These are phyloP conservation scores for Colletotrichum horii DNA, from an alignment of 2,329 filamentous ascomycete genomes.

Conservation along the genomic window DNA sequence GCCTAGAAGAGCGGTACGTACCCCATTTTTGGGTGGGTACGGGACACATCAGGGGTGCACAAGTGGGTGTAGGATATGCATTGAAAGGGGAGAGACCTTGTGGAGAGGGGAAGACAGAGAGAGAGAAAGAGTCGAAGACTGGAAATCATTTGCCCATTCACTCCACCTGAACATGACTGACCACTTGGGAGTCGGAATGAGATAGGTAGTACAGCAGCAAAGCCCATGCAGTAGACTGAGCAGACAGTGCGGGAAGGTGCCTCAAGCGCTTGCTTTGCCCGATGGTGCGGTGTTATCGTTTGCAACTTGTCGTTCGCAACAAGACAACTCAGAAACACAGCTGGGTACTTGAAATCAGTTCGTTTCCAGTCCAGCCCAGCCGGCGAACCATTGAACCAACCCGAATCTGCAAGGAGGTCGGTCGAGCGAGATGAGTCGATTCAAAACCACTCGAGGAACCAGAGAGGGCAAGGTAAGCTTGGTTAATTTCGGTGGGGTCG, in stretches of 20 bases:
- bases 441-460: background rate
- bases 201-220: background rate
- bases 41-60: constrained; percentile 4
- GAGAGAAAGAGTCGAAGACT: background rate
- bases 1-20: background rate
- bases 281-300: background rate
- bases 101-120: background rate
- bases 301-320: background rate
- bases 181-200: background rate
- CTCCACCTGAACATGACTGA: background rate
- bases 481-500: constrained; percentile 1
- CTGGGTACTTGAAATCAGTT: background rate
- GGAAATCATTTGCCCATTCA: background rate
- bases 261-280: background rate
- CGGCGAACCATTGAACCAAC: background rate
- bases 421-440: constrained; percentile 20
- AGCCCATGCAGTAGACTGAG: background rate
- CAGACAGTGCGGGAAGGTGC: background rate
- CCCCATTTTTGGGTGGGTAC: background rate
- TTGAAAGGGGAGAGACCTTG: constrained; percentile 6
- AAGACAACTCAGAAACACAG: background rate
- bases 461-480: background rate
- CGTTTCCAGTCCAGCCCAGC: background rate
- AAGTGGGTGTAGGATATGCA: constrained; percentile 10
- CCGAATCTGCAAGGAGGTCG: constrained; percentile 15